phyloP scores from a whole-genome alignment of 768 basidiomycete genomes.

The Clavulina sp. region DNA sequence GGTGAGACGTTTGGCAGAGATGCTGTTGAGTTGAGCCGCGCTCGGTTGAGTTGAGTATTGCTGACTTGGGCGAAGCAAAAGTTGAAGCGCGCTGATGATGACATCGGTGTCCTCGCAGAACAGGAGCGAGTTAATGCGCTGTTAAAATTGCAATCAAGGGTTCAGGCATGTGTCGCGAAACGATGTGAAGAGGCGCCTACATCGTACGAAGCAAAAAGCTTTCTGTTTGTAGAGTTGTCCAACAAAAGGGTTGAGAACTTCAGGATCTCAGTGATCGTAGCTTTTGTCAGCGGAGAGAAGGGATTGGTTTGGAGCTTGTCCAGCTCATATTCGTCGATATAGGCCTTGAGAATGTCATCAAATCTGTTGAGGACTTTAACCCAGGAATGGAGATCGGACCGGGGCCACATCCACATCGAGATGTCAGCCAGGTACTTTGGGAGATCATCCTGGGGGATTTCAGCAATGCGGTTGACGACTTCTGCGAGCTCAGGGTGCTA shows the following conservation, averaged over 20 bases:
- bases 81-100: constrained; percentile 61
- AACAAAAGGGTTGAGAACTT: constrained; percentile 76
- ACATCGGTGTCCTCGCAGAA: constrained; percentile 81
- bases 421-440: constrained; percentile 47
- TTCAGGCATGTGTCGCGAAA: constrained; percentile 6
- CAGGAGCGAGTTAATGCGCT: constrained; percentile 84
- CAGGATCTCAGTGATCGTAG: constrained; percentile 61
- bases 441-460: constrained; percentile 55
- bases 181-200: constrained; percentile 37
- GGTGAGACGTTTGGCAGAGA: constrained; percentile 63
- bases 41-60: constrained; percentile 84
- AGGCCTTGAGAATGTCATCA: constrained; percentile 69
- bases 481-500: constrained; percentile 68
- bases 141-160: constrained; percentile 8
- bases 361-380: constrained; percentile 91
- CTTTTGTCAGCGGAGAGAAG: constrained; percentile 62
- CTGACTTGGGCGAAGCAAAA: constrained; percentile 82
- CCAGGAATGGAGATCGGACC: constrained; percentile 95
- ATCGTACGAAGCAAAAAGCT: constrained; percentile 92
- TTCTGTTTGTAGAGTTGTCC: constrained; percentile 95
- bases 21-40: constrained; percentile 65
- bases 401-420: constrained; percentile 81
- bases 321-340: constrained; percentile 71
- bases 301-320: constrained; percentile 65
- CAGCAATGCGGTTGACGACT: constrained; percentile 53